Conservation (phyloP, 495 filamentous ascomycete genomes). For the Coniosporium apollinis region DNA sequence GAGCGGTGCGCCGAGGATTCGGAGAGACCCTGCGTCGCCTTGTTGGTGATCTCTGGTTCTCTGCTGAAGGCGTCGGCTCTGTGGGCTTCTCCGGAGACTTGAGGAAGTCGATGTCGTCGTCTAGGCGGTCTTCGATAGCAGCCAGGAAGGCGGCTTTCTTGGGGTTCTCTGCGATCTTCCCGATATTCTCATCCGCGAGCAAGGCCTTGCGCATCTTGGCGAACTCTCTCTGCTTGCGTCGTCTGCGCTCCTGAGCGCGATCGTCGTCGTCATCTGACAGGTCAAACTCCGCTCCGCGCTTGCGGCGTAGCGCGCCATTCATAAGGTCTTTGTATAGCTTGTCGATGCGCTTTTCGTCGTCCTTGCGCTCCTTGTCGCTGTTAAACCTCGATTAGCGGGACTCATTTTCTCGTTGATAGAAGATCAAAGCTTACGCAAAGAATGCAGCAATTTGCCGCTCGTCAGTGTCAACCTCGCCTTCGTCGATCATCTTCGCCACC, state of each 20-base stretch:
- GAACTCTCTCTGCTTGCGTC: conserved; percentile 73
- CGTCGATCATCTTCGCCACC: conserved; percentile 79
- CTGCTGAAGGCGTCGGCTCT: no score
- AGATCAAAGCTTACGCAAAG: conserved; percentile 53
- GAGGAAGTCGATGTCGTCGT: conserved; percentile 60
- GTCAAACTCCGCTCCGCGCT: conserved; percentile 55
- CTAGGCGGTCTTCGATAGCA: conserved; percentile 69
- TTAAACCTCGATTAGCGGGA: not conserved
- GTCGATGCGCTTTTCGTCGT: conserved; percentile 68
- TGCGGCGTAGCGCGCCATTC: conserved; percentile 65
- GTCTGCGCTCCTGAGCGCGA: conserved; percentile 54
- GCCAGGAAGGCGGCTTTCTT: conserved; percentile 79
- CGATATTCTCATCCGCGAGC: conserved; percentile 77
- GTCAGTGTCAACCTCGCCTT: conserved; percentile 51
- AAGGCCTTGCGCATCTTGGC: conserved; percentile 83
- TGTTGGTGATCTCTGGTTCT: no score
- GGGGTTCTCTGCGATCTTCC: conserved; percentile 73
- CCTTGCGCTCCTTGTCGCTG: conserved; percentile 47
- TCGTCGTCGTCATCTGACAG: conserved; percentile 72
- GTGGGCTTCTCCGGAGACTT: conserved; percentile 27
- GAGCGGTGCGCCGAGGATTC: no score
- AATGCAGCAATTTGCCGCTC: conserved; percentile 69
- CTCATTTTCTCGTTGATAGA: conserved; percentile 5
- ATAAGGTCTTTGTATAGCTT: conserved; percentile 88
- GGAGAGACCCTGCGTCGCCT: no score